A percentile compares a stretch with the other conserved stretches of the same genome.
Conservation (phyloP, 768 basidiomycete genomes). For the Tricholoma terreum region DNA sequence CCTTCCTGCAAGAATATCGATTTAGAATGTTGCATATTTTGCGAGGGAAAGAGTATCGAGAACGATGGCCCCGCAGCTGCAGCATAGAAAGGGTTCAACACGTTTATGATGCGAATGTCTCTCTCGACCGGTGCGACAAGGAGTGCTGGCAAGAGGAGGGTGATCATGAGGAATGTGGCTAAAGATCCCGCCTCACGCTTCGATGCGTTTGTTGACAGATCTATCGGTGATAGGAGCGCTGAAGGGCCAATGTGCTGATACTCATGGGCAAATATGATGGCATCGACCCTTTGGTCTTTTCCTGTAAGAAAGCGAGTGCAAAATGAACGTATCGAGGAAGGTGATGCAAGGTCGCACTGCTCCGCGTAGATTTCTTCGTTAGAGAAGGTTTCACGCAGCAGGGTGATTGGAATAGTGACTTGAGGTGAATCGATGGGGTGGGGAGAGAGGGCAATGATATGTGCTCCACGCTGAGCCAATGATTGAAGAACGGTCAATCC, state of each 20-base stretch:
- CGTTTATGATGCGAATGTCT: slow-evolving; percentile 84
- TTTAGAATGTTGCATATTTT: slow-evolving; percentile 11
- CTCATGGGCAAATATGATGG: slow-evolving; percentile 75
- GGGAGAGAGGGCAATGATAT: slow-evolving; percentile 70
- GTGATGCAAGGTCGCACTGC: slow-evolving; percentile 67
- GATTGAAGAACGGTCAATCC: slow-evolving; percentile 65
- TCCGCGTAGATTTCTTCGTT: slow-evolving; percentile 83
- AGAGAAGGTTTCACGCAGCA: slow-evolving; percentile 63
- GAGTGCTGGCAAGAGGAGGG: slow-evolving; percentile 74
- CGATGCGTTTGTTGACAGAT: slow-evolving; percentile 23
- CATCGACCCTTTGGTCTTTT: slow-evolving; percentile 70
- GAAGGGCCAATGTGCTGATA: slow-evolving; percentile 60
- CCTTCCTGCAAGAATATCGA: slow-evolving; percentile 60
- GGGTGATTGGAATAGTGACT: slow-evolving; percentile 58
- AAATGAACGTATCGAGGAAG: slow-evolving; percentile 66
- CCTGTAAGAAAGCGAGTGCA: slow-evolving; percentile 64
- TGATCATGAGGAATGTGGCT: slow-evolving; percentile 76
- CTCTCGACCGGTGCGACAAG: slow-evolving; percentile 84
- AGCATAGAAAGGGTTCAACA: slow-evolving; percentile 88
- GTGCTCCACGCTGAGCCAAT: slow-evolving; percentile 73
- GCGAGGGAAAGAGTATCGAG: slow-evolving; percentile 22
- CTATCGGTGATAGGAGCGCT: slow-evolving; percentile 21
- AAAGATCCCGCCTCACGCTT: slow-evolving; percentile 50
- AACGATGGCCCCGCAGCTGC: slow-evolving; percentile 57
- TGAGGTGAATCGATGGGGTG: slow-evolving; percentile 52